Conservation (phyloP, 2,329 filamentous ascomycete species). For the Phoma sp. region DNA sequence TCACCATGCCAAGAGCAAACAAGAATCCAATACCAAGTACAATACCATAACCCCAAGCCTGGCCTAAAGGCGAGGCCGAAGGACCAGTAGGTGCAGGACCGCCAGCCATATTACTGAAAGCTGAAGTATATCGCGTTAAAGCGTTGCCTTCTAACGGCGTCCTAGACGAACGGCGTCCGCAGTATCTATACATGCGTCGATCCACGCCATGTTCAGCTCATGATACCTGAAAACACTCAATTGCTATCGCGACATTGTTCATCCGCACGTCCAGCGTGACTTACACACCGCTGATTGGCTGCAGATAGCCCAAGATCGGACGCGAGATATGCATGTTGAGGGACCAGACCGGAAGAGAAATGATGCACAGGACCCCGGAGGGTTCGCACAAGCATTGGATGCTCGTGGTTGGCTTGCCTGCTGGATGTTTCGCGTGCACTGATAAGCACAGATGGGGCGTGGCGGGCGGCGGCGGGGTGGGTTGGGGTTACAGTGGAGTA, state of each 20-base stretch:
- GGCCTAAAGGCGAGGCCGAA: constrained; percentile 33
- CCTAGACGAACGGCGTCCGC: constrained; percentile 6
- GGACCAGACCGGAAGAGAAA: constrained; percentile 14
- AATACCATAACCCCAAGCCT: constrained; percentile 44
- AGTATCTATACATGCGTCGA: constrained; percentile 28
- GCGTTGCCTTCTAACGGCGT: constrained; percentile 5
- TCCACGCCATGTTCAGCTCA: constrained; percentile 9
- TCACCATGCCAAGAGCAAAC: constrained; percentile 39
- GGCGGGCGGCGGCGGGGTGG: constrained; percentile 15
- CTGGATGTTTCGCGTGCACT: constrained; percentile 21
- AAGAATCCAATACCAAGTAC: constrained; percentile 41
- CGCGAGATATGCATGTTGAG: constrained; percentile 5
- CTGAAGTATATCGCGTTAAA: constrained; percentile 10
- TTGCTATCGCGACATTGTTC: constrained; percentile 23
- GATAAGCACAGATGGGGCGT: constrained; percentile 25
- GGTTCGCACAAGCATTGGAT: neutral
- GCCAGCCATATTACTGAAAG: constrained; percentile 29
- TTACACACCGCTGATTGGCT: constrained; percentile 22
- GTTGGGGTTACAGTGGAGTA: constrained; percentile 11
- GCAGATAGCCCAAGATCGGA: constrained; percentile 26
- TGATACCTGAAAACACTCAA: neutral
- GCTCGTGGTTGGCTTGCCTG: constrained; percentile 5
- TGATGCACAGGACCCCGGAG: constrained; percentile 7
- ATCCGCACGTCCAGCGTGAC: constrained; percentile 7
- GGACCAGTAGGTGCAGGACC: constrained; percentile 34